Evolutionary conservation across 2,329 filamentous ascomycete species (phyloP).

Genomic region (Lanzia echinophila): DNA sequence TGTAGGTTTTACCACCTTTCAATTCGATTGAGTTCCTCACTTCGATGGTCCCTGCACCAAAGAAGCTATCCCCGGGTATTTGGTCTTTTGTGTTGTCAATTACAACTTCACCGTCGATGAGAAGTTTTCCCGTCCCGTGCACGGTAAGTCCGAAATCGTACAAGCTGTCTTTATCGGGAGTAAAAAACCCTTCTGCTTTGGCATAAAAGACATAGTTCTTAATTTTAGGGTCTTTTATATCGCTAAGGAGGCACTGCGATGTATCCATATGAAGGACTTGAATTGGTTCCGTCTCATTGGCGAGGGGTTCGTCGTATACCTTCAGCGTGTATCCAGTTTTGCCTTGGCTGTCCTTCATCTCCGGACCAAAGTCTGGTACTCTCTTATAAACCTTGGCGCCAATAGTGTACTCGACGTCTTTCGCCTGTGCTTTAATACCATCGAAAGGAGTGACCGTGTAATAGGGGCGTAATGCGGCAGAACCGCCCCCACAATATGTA

Average conservation of each 20-base stretch:
- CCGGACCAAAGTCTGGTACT: no score
- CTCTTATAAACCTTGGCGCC: no score
- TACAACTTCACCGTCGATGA: slow-evolving; percentile 29
- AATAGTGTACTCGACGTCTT: not conserved
- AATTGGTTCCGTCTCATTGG: no score
- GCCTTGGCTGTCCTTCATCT: no score
- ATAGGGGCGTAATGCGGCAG: slow-evolving; percentile 53
- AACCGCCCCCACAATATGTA: slow-evolving; percentile 54
- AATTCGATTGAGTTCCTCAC: slow-evolving; percentile 23
- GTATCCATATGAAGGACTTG: no score
- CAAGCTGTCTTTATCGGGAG: slow-evolving; percentile 16
- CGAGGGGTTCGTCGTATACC: no score
- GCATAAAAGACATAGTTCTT: slow-evolving; percentile 28
- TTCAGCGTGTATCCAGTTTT: no score
- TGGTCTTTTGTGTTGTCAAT: slow-evolving; percentile 31
- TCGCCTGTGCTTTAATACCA: slow-evolving; percentile 42
- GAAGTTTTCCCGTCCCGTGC: slow-evolving; percentile 31
- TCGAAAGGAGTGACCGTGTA: slow-evolving; percentile 67
- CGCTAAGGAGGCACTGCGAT: no score
- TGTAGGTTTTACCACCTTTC: slow-evolving; percentile 27
- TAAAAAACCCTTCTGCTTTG: slow-evolving; percentile 27
- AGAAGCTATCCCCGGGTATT: slow-evolving; percentile 33
- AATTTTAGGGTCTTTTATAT: no score
- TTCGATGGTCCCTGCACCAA: slow-evolving; percentile 32
- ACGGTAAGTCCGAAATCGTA: slow-evolving; percentile 33